Base-by-base conservation (phyloP, 2,329 filamentous ascomycete genomes). In the Nakataea oryzae region DNA sequence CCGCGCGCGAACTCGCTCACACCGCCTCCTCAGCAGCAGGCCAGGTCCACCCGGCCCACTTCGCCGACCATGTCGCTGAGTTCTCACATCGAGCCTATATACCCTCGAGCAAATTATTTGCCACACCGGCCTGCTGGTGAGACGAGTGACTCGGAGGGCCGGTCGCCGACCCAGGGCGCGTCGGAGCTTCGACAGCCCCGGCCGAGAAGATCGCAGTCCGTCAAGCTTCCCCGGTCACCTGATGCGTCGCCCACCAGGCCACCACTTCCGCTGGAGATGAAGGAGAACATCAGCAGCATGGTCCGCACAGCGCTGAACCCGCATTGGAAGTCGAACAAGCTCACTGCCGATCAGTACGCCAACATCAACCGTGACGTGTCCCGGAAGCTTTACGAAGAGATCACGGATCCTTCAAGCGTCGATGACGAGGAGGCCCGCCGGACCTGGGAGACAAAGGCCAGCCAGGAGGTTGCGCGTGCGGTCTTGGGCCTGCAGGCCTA, bases 361-460 rank as follows among this genome's bases (percentile, higher is more conserved):
- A 86, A 86, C 62, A 96, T 97, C 75, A 97, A 97, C 72, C 87
- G 92, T 65, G 88, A 89, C 64, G 87, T 97, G 41, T 97, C 91
- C 55, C 88, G 91, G 63, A 90, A 88, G 76, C 79, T 99, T 63
- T 99, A 99, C 74, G 91, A 86, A 66, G 82, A 86, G 64, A 79
- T 84, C 57, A 78, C 78, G 58, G 77, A 81, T 64, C 79, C 80
- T 17, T 75, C 80, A 26, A 74, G 79, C 28, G 80, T 95, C 32
- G 79, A 93, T 30, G 84, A 89, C 69, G 81, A 88, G 27, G 83
- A 85, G 30, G 84, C 85, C 62, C 83, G 86, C 63, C 83, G 83
- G 66, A 82, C 81, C 58, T 91, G 91, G 82, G 90, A 96, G 75
- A 85, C 82, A 67, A 82, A 91, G 69, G 93, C 92, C 17, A 84